Evolutionary conservation across 2,329 filamentous ascomycete species (phyloP).

Genomic region (Aspergillus japonicus): DNA sequence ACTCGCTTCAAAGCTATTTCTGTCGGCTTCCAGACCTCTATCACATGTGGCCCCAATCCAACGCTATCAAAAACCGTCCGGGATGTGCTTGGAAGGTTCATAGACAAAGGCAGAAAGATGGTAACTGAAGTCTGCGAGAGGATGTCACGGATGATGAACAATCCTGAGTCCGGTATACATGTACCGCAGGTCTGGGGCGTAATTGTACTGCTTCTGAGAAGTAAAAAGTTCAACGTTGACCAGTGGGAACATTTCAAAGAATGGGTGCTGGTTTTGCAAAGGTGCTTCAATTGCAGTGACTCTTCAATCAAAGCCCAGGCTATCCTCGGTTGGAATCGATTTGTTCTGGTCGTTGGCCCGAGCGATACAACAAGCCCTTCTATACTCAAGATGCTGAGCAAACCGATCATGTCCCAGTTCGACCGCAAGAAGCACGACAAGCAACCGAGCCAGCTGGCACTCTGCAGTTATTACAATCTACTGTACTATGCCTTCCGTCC

Average conservation of each 20-base stretch:
- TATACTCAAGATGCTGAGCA: slow-evolving; percentile 63
- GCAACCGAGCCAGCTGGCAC: slow-evolving; percentile 56
- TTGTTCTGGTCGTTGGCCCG: slow-evolving; percentile 71
- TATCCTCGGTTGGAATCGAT: slow-evolving; percentile 80
- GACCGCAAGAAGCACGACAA: slow-evolving; percentile 61
- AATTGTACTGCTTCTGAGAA: slow-evolving; percentile 72
- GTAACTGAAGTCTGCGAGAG: slow-evolving; percentile 67
- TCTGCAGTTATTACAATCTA: slow-evolving; percentile 75
- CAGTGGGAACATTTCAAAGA: slow-evolving; percentile 70
- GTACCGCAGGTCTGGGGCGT: slow-evolving; percentile 91
- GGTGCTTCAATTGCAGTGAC: slow-evolving; percentile 79
- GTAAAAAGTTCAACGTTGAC: slow-evolving; percentile 56
- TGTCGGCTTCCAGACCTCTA: slow-evolving; percentile 69
- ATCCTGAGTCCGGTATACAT: slow-evolving; percentile 58
- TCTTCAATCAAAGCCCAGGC: slow-evolving; percentile 69
- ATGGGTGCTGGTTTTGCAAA: slow-evolving; percentile 78
- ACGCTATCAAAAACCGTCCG: slow-evolving; percentile 65
- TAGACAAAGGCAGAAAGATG: slow-evolving; percentile 59
- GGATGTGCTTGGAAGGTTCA: slow-evolving; percentile 50
- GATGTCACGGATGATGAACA: slow-evolving; percentile 64
- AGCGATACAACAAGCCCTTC: slow-evolving; percentile 57
- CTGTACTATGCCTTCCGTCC: slow-evolving; percentile 82
- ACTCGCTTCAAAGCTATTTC: slow-evolving; percentile 72
- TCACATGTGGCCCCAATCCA: slow-evolving; percentile 67
- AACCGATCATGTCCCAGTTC: slow-evolving; percentile 68